Base-by-base conservation (phyloP, 495 filamentous ascomycete genomes). In the Pyronema omphalodes region DNA sequence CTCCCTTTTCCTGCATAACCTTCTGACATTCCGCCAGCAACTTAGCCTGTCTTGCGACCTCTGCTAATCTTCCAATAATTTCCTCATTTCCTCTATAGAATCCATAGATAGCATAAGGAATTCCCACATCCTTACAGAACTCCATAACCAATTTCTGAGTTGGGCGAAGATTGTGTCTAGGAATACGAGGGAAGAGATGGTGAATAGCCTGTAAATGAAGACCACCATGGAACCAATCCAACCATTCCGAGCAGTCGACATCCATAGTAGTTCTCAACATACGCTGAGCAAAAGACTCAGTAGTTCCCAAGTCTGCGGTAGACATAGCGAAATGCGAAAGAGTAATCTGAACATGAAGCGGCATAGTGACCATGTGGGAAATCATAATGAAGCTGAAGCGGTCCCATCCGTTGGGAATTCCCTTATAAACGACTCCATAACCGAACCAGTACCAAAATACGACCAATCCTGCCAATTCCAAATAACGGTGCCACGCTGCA, bases 261-360 rank as follows among this genome's bases (percentile, higher is more conserved):
- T 98, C 91, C 91, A 95, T 95, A 7, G 91, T 95, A 9, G 91
- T 98, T 54, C 91, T 77, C 48, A 98, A 74, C 91, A 95, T 95
- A 68, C 83, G 86, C 70, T 98, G 91, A 2, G 91, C 81, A 67
- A 96, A 98, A 11, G 83, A 89, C 69, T 98, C 91, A 53, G 80
- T 71, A 3, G 81, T 74, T 0, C 91, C 91, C 23, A 94, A 71
- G 60, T 96, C 91, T 7, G 86, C 77, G 0, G 91, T 96, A 58
- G 81, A 87, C 91, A 96, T 98, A 54, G 88, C 86, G 67, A 94
- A 98, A 69, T 98, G 91, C 8, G 83, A 89, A 29, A 96, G 79
- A 7, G 91, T 95, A 66, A 98, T 95, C 69, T 96, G 91, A 37
- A 89, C 80, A 64, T 98, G 91, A 18, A 96, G 71, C 11, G 88